A percentile compares a stretch with the other conserved stretches of the same genome.
Evolutionary conservation across 305 asterid genomes (phyloP).

Genomic region (Rubia peregrina): DNA sequence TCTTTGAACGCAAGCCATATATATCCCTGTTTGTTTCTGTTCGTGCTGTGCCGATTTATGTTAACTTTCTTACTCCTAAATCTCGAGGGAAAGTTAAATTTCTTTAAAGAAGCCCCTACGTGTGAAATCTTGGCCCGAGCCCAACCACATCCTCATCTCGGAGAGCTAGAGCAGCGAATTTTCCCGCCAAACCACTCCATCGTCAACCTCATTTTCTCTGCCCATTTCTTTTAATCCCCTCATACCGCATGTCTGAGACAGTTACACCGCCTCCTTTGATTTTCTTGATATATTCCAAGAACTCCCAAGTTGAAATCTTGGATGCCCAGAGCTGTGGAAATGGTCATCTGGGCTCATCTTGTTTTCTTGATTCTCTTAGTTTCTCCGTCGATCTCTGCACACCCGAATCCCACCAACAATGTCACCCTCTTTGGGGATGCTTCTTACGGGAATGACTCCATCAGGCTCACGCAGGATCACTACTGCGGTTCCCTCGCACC

Average conservation of each 20-base stretch:
- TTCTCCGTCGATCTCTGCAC: conserved; percentile 24
- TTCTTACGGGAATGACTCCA: conserved; percentile 29
- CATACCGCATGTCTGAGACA: neutral
- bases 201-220: neutral
- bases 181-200: neutral
- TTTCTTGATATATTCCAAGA: conserved; percentile 5
- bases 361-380: conserved; percentile 22
- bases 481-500: conserved; percentile 29
- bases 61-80: no score
- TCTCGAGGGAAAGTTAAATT: no score
- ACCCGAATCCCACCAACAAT: conserved; percentile 29
- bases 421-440: conserved; percentile 64
- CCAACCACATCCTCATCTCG: no score
- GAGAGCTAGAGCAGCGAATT: neutral
- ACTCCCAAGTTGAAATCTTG: neutral
- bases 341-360: conserved; percentile 19
- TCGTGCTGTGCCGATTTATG: no score
- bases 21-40: no score
- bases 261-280: neutral
- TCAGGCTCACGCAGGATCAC: conserved; percentile 43
- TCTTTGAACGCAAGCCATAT: no score
- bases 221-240: neutral
- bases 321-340: conserved; percentile 4
- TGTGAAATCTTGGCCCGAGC: no score
- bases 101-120: no score